Base-by-base conservation (phyloP, 495 filamentous ascomycete species). In the Chaetomium fimeti region DNA sequence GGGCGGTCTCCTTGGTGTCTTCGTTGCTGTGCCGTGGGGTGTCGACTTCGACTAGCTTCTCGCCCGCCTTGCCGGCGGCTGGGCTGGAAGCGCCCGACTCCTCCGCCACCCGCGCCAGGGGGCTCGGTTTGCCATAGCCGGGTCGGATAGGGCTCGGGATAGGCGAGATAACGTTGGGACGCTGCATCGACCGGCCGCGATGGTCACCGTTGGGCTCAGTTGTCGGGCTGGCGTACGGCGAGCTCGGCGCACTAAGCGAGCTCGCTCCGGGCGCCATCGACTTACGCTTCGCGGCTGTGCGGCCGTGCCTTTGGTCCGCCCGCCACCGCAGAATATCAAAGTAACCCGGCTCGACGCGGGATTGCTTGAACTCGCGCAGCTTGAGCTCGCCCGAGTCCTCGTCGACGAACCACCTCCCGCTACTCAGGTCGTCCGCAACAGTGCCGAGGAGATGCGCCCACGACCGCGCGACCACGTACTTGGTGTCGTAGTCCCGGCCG, bases 401-500 rank as follows among this genome's bases (percentile, higher is more conserved):
- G 68, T 97, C 91, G 12, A 98, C 88, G 66, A 85, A 88, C 78
- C 89, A 91, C 72, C 96, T 92, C 59, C 91, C 87, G 66, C 91
- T 90, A 76, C 82, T 84, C 65, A 99, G 77, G 67, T 99, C 94
- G 68, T 98, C 95, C 22, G 94, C 91, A 18, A 97, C 83, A 29
- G 85, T 85, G 15, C 91, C 92, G 15, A 99, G 76, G 69, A 99
- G 93, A 12, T 88, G 82, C 20, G 89, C 86, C 94, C 94, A 99
- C 4, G 94, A 98, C 49, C 90, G 88, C 32, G 94, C 89, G 61
- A 99, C 83, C 27, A 99, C 93, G 70, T 94, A 98, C 77, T 98
- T 99, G 77, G 90, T 95, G 75, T 99, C 94, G 75, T 97, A 99
- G 77, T 99, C 94, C 27, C 94, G 90, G 45, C 94, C 94, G 66